A percentile compares a stretch with the other conserved stretches of the same genome.
phyloP scores from a whole-genome alignment of 768 basidiomycete genomes.

The Paxillus involutus region DNA sequence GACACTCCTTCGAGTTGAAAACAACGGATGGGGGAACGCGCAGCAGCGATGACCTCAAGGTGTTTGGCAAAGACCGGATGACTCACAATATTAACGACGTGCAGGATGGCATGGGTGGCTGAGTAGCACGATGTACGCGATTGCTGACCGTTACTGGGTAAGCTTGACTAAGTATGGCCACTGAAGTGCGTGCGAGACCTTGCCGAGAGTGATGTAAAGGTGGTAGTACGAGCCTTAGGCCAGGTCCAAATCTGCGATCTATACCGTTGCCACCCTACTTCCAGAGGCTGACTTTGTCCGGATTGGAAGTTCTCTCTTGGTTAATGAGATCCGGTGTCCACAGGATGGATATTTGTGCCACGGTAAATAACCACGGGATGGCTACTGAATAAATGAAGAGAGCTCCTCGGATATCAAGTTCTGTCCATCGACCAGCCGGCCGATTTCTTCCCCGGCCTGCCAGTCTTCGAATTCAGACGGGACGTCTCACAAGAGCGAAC shows the following conservation, averaged over 20 bases:
- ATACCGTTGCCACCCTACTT: no score
- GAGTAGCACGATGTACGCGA: not conserved
- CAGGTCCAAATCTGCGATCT: no score
- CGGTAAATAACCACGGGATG: not conserved
- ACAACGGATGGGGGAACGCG: not conserved
- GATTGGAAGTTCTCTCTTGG: no score
- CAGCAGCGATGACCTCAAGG: not conserved
- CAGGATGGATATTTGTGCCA: conserved; percentile 1
- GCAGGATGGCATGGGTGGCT: not conserved
- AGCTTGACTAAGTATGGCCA: no score
- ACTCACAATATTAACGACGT: not conserved
- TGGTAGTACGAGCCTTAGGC: no score
- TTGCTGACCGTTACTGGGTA: no score
- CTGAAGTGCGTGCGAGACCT: no score
- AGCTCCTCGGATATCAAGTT: conserved; percentile 25
- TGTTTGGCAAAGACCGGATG: not conserved
- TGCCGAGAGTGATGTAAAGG: no score
- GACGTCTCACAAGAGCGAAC: conserved; percentile 3
- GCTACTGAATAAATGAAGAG: conserved; percentile 18
- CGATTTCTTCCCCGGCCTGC: conserved; percentile 28
- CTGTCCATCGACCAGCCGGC: conserved; percentile 28
- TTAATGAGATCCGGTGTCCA: not conserved
- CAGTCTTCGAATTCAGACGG: conserved; percentile 29
- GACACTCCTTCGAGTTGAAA: not conserved
- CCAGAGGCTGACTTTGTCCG: no score